Evolutionary conservation across 2,329 filamentous ascomycete species (phyloP), one percentile per base, ranked within the genome.

Genomic region (Colletotrichum cordylinicola): DNA sequence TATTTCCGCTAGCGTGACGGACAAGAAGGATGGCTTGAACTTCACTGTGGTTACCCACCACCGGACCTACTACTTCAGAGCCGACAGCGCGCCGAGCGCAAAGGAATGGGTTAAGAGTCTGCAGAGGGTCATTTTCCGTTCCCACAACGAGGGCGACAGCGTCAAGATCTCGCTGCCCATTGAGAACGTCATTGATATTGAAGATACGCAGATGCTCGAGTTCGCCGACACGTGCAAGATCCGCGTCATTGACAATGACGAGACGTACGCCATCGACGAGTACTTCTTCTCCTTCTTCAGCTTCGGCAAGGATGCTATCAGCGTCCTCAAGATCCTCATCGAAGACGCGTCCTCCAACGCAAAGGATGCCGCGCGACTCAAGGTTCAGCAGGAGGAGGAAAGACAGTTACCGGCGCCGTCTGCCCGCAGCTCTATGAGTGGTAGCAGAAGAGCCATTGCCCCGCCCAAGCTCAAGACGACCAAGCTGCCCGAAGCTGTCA

Each of bases 261-360:
- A 98, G 84, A 98, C 95, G 0, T 98, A 94, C 85, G 96, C 96
- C 4, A 95, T 98, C 78, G 97, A 99, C 80, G 97, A 99, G 92
- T 98, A 98, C 83, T 98, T 98, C 83, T 98, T 99, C 84, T 97
- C 96, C 0, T 98, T 98, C 85, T 98, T 98, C 83, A 94, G 92
- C 79, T 93, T 93, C 77, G 96, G 96, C 8, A 93, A 94, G 80
- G 95, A 98, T 80, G 96, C 95, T 16, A 91, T 98, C 77, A 92
- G 93, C 66, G 90, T 97, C 4, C 88, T 99, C 67, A 94, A 92
- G 77, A 91, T 92, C 56, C 87, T 98, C 69, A 90, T 96, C 12
- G 93, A 94, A 65, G 92, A 93, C 78, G 90, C 91, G 29, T 87
- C 91, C 4, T 80, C 70, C 84, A 87, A 67, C 24, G 62, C 67